Conservation (phyloP, 1,284 basidiomycete species). For the Meira nashicola region DNA sequence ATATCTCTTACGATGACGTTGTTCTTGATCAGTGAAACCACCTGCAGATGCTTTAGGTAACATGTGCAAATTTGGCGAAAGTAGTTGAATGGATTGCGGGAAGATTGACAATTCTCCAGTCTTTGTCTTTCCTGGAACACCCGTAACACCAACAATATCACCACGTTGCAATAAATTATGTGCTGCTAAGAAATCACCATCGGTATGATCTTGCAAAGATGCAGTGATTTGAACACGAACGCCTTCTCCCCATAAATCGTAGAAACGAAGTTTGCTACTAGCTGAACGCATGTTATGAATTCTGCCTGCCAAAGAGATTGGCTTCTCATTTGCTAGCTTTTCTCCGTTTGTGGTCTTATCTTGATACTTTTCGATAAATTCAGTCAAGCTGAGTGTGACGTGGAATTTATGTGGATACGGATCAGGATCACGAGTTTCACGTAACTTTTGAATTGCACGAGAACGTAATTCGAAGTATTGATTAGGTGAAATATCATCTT, state of each 20-base stretch:
- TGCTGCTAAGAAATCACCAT: conserved; percentile 63
- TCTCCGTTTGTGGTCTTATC: conserved; percentile 52
- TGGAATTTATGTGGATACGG: conserved; percentile 99
- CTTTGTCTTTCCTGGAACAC: conserved; percentile 84
- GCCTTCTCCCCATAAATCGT: conserved; percentile 90
- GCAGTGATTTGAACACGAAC: conserved; percentile 94
- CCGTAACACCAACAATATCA: conserved; percentile 89
- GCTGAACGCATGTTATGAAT: conserved; percentile 83
- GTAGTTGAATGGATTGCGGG: conserved; percentile 74
- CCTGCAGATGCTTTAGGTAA: conserved; percentile 59
- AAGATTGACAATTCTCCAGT: conserved; percentile 92
- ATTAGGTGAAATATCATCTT: conserved; percentile 54
- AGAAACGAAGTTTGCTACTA: conserved; percentile 83
- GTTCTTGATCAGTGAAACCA: conserved; percentile 73
- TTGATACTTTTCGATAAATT: conserved; percentile 75
- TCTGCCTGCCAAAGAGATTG: conserved; percentile 72
- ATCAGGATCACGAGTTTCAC: conserved; percentile 72
- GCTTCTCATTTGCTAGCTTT: conserved; percentile 40
- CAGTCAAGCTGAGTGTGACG: conserved; percentile 71
- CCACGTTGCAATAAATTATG: conserved; percentile 90
- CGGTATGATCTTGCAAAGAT: conserved; percentile 66
- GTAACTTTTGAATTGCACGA: conserved; percentile 78
- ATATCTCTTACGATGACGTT: conserved; percentile 96
- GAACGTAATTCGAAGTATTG: conserved; percentile 95
- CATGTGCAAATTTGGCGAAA: conserved; percentile 93